A percentile compares a stretch with the other conserved stretches of the same genome.
phyloP scores from a whole-genome alignment of 257 asterid genomes.

The Rehmannia glutinosa region DNA sequence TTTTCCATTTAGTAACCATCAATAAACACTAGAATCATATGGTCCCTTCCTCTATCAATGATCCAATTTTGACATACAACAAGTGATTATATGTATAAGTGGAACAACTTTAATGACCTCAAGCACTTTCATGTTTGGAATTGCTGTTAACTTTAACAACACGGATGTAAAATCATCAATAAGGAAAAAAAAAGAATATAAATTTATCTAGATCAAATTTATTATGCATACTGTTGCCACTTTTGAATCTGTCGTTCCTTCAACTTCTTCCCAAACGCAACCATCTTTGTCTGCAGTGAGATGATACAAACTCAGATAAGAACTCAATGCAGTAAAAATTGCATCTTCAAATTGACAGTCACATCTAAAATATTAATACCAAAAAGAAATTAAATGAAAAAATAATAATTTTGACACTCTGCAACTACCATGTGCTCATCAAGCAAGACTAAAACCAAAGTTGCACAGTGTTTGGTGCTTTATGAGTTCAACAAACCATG shows the following conservation, averaged over 20 bases:
- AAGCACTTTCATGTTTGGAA: too few relatives aligned
- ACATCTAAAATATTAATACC: background rate
- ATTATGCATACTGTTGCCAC: conserved; percentile 71
- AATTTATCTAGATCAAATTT: background rate
- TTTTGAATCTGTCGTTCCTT: conserved; percentile 78
- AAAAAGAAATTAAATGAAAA: too few relatives aligned
- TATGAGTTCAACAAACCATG: too few relatives aligned
- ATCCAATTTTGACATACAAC: too few relatives aligned
- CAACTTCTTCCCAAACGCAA: conserved; percentile 83
- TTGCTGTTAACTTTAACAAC: background rate
- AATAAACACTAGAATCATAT: too few relatives aligned
- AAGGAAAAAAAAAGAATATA: background rate
- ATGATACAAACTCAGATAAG: conserved; percentile 16
- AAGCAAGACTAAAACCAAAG: too few relatives aligned
- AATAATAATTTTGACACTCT: too few relatives aligned
- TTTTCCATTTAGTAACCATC: too few relatives aligned
- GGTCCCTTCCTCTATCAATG: too few relatives aligned
- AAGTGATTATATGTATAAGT: background rate
- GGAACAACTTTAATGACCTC: background rate
- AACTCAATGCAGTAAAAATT: background rate
- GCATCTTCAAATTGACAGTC: background rate
- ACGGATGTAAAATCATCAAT: background rate
- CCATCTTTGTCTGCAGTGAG: conserved; percentile 54
- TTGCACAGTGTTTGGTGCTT: too few relatives aligned
- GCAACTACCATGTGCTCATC: too few relatives aligned